These are phyloP conservation scores for Cicer arietinum DNA, from an alignment of 306 rosid species.

Conservation along the genomic window DNA sequence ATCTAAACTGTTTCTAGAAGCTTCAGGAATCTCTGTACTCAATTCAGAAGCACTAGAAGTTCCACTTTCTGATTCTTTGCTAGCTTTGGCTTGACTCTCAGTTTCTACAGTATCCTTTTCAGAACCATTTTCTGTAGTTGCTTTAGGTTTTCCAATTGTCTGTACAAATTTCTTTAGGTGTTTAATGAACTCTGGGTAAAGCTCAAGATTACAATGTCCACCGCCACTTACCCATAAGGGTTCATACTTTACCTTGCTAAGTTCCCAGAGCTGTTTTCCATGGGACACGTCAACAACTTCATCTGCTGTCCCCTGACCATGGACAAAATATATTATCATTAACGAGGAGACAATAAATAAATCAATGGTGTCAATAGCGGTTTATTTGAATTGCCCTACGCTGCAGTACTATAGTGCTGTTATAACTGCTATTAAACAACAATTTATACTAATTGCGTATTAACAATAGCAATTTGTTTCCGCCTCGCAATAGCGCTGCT, in stretches of 20 bases:
- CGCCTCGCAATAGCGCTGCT: too few relatives aligned
- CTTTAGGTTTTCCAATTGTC: constrained; percentile 74
- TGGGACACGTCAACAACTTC: constrained; percentile 93
- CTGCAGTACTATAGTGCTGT: too few relatives aligned
- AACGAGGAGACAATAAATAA: not conserved
- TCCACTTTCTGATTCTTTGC: constrained; percentile 66
- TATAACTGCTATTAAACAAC: too few relatives aligned
- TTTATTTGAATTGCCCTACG: too few relatives aligned
- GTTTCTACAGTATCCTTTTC: constrained; percentile 55
- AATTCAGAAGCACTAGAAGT: constrained; percentile 60
- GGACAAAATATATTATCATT: constrained; percentile 20
- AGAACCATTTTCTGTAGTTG: constrained; percentile 61
- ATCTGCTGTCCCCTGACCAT: constrained; percentile 86
- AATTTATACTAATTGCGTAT: too few relatives aligned
- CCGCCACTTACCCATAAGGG: constrained; percentile 96
- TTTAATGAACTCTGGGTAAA: constrained; percentile 87
- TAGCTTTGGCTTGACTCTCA: constrained; percentile 56
- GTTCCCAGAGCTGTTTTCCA: constrained; percentile 93
- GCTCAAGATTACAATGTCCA: constrained; percentile 93
- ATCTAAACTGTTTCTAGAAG: constrained; percentile 97
- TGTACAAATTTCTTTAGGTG: constrained; percentile 96
- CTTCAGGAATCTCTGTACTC: constrained; percentile 71
- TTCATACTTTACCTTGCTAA: constrained; percentile 82
- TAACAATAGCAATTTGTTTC: too few relatives aligned
- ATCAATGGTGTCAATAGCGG: too few relatives aligned